These are phyloP conservation scores for Castanea mollissima DNA, from an alignment of 306 rosid species.

Conservation along the genomic window DNA sequence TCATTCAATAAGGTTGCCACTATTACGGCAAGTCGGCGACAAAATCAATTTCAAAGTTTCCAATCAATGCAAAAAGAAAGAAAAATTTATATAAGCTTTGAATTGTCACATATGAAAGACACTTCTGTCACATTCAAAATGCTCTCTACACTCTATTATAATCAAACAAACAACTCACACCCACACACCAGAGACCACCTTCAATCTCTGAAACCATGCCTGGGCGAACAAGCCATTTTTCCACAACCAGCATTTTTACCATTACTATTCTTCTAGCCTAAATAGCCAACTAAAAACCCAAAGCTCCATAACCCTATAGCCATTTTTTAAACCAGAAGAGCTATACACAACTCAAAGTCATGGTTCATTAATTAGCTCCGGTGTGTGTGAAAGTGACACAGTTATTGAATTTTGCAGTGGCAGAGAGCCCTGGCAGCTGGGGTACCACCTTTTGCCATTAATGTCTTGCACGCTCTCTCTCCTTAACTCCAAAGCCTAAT, in stretches of 20 bases:
- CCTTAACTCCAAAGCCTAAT: too few species aligned
- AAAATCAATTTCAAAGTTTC: background rate
- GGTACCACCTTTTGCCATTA: slow-evolving; percentile 13
- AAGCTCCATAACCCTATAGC: background rate
- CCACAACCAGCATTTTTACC: background rate
- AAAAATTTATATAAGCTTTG: background rate
- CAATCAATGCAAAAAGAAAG: background rate
- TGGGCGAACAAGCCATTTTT: background rate
- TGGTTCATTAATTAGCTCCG: slow-evolving; percentile 38
- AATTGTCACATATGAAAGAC: background rate
- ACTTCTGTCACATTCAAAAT: background rate
- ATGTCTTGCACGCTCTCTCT: background rate
- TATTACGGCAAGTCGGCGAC: background rate
- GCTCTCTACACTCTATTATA: background rate
- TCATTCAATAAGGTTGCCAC: background rate
- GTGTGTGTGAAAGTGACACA: slow-evolving; percentile 38
- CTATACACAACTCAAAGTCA: background rate
- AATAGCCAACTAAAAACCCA: background rate
- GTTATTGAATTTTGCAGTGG: background rate
- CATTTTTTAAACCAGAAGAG: background rate
- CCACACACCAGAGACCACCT: background rate
- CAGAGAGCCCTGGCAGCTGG: slow-evolving; percentile 19
- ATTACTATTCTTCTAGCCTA: background rate
- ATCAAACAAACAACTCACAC: background rate
- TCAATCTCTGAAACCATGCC: background rate